phyloP scores from a whole-genome alignment of 2,329 filamentous ascomycete species.

The Aspergillus aculeatus region DNA sequence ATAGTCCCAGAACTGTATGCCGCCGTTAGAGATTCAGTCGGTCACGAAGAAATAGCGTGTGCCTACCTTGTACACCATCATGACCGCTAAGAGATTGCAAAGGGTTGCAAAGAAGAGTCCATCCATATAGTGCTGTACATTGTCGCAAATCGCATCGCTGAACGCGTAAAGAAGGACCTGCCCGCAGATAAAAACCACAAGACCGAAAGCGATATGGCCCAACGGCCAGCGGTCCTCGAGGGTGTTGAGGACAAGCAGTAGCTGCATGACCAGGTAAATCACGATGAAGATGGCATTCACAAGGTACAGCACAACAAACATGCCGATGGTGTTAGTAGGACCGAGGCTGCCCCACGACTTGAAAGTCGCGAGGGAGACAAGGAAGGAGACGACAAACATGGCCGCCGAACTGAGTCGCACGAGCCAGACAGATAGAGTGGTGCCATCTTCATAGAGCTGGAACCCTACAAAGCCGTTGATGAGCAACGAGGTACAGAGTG shows the following conservation, averaged over 20 bases:
- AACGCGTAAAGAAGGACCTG: constrained; percentile 93
- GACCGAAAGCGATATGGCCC: constrained; percentile 84
- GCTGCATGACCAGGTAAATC: constrained; percentile 82
- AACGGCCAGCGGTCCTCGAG: constrained; percentile 94
- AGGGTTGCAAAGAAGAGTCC: constrained; percentile 92
- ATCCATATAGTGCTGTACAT: constrained; percentile 87
- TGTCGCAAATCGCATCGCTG: constrained; percentile 78
- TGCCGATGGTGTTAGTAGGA: constrained; percentile 79
- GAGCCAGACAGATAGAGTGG: constrained; percentile 89
- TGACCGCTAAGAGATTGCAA: constrained; percentile 89
- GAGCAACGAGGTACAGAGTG: constrained; percentile 81
- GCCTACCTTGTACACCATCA: constrained; percentile 98
- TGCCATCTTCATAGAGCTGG: constrained; percentile 96
- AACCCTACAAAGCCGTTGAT: constrained; percentile 99
- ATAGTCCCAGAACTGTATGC: constrained; percentile 87
- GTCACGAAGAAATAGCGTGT: constrained; percentile 3
- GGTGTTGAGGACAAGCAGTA: constrained; percentile 83
- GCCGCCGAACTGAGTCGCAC: constrained; percentile 72
- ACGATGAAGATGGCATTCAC: constrained; percentile 84
- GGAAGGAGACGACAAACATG: constrained; percentile 83
- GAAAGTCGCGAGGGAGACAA: constrained; percentile 88
- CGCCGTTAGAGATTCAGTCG: constrained; percentile 28
- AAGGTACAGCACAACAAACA: constrained; percentile 90
- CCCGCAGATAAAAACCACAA: constrained; percentile 86
- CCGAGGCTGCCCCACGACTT: constrained; percentile 83